Conservation (phyloP, 2,329 filamentous ascomycete species). For the Rhinocladiella similis region DNA sequence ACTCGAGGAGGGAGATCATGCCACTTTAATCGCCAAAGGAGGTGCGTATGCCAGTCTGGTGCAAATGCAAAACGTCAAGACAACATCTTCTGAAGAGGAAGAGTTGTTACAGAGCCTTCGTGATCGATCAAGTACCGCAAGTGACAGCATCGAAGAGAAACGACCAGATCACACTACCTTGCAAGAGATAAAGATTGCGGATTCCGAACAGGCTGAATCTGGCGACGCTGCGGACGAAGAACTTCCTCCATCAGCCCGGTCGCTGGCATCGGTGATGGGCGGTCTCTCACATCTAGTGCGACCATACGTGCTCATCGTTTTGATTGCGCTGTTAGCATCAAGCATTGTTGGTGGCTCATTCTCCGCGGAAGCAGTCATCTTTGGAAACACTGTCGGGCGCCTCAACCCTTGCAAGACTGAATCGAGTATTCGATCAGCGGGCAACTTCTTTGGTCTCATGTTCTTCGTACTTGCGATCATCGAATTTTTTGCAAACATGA, state of each 20-base stretch:
- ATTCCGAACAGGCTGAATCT: background rate
- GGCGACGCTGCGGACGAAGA: background rate
- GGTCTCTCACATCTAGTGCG: constrained; percentile 42
- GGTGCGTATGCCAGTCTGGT: constrained; percentile 78
- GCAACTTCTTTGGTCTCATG: constrained; percentile 57
- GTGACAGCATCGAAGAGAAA: background rate
- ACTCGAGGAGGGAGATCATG: constrained; percentile 81
- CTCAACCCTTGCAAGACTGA: constrained; percentile 56
- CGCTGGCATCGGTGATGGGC: constrained; percentile 27
- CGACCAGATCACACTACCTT: background rate
- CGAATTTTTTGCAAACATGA: constrained; percentile 62
- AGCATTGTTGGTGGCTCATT: constrained; percentile 60
- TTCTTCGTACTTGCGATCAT: constrained; percentile 63
- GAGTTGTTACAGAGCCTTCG: constrained; percentile 27
- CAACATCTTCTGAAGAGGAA: constrained; percentile 28
- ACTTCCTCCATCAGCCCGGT: constrained; percentile 1
- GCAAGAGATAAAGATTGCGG: background rate
- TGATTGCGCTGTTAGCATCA: constrained; percentile 52
- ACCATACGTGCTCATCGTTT: constrained; percentile 47
- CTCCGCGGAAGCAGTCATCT: constrained; percentile 59
- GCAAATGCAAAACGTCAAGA: constrained; percentile 50
- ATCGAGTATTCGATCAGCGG: constrained; percentile 49
- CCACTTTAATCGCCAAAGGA: constrained; percentile 65
- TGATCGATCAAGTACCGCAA: background rate
- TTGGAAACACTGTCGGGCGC: constrained; percentile 59